These are phyloP conservation scores for Teratosphaeria destructans DNA, from an alignment of 2,329 filamentous ascomycete species.

Conservation along the genomic window DNA sequence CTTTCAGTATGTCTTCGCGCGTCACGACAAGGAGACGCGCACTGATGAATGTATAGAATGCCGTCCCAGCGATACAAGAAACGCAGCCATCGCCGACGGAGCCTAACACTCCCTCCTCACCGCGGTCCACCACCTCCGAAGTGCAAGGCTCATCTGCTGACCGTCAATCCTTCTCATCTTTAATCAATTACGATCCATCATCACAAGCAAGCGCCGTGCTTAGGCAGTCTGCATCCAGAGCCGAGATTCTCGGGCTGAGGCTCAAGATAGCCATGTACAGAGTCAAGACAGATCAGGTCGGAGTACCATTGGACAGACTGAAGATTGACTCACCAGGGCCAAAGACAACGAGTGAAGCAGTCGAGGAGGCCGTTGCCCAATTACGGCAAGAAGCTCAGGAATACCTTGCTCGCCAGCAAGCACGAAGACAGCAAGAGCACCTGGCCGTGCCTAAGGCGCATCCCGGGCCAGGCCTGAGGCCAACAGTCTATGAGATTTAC, in stretches of 20 bases:
- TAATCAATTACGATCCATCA: constrained; percentile 38
- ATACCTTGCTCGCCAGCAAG: neutral
- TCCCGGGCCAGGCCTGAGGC: neutral
- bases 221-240: constrained; percentile 22
- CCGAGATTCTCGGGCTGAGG: constrained; percentile 56
- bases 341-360: constrained; percentile 6
- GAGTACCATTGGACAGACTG: constrained; percentile 43
- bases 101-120: constrained; percentile 18
- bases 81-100: constrained; percentile 14
- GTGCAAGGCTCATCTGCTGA: constrained; percentile 20
- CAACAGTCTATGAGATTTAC: constrained; percentile 17
- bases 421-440: neutral
- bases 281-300: constrained; percentile 59
- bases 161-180: constrained; percentile 35
- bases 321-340: neutral
- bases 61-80: constrained; percentile 7
- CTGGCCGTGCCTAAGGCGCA: neutral
- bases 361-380: constrained; percentile 19
- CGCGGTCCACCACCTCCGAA: constrained; percentile 10
- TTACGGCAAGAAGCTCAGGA: constrained; percentile 12
- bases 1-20: neutral
- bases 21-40: neutral
- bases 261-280: constrained; percentile 66
- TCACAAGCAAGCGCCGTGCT: constrained; percentile 22
- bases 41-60: neutral